Base-by-base conservation (phyloP, 805 yeast genomes). In the Teunomyces lycoperdinae region DNA sequence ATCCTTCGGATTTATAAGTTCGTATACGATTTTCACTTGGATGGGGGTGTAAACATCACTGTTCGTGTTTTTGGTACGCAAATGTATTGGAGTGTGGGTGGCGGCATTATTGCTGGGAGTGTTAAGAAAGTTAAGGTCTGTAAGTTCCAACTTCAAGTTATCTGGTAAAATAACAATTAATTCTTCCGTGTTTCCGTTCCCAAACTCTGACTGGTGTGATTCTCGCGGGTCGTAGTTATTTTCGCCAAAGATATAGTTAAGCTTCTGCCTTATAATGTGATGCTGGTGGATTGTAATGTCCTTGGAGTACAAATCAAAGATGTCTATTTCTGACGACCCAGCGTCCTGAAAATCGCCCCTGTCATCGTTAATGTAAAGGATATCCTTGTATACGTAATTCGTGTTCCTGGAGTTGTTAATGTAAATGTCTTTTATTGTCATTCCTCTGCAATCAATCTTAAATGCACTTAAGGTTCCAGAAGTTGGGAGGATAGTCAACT, bases 371-470 rank as follows among this genome's bases (percentile, higher is more conserved):
- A 68, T 70, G 54, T 71, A 66, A 29, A 82, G 61, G 31, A 68
- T 60, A 58, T 89, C 96, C 8, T 73, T 70, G 59, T 85, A 80
- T 11, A 67, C 61, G 59, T 74, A 89, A 36, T 73, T 66, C 1
- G 83, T 78, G 50, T 78, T 73, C 53, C 82, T 73, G 47, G 81
- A 78, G 31, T 67, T 67, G 51, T 73, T 90, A 38, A 94, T 78
- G 31, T 72, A 71, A 5, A 89, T 85, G 24, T 80, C 78, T 20
- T 77, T 75, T 32, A 94, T 79, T 32, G 71, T 73, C 69, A 86
- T 76, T 39, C 88, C 89, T 45, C 96, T 79, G 50, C 96, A 88
- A 63, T 94, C 98, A 44, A 94, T 70, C 45, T 80, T 79, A 24
- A 94, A 71, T 9, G 71, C 69, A 48, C 78, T 80, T 40, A 92